Conservation (phyloP, 2,329 filamentous ascomycete species). For the Penicillium hordei region DNA sequence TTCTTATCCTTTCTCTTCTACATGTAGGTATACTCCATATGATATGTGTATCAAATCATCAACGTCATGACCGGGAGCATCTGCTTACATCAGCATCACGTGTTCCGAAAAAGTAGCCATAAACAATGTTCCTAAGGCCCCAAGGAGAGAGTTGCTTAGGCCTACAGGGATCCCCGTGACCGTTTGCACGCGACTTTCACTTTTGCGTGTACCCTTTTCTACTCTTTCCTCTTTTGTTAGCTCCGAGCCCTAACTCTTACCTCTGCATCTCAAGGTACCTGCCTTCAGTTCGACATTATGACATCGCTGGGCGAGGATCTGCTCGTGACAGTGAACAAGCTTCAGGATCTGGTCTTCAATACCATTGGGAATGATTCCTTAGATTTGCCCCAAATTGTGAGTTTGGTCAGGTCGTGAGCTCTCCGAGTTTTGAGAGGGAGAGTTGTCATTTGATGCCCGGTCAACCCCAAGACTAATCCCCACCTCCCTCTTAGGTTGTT, state of each 20-base stretch:
- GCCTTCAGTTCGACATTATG: slow-evolving; percentile 56
- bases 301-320: slow-evolving; percentile 94
- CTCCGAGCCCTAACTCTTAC: not conserved
- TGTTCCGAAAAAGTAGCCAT: slow-evolving; percentile 22
- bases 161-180: slow-evolving; percentile 16
- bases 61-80: slow-evolving; percentile 15
- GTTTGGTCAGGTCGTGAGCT: slow-evolving; percentile 33
- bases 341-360: slow-evolving; percentile 98
- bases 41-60: not conserved
- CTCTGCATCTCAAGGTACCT: not conserved
- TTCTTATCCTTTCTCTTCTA: too few species aligned
- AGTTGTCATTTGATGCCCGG: not conserved
- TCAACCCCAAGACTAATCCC: slow-evolving; percentile 15
- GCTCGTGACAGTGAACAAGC: slow-evolving; percentile 92
- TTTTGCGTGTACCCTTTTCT: slow-evolving; percentile 3
- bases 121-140: slow-evolving; percentile 20
- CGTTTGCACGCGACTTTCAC: slow-evolving; percentile 6
- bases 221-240: not conserved
- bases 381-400: slow-evolving; percentile 95
- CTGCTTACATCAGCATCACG: slow-evolving; percentile 19
- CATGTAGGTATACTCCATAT: too few species aligned
- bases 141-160: slow-evolving; percentile 10
- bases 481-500: slow-evolving; percentile 66
- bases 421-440: not conserved
- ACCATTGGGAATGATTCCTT: slow-evolving; percentile 98